Evolutionary conservation across 306 rosid species (phyloP), one percentile per base, ranked within the genome.

Genomic region (Biancaea sappan): DNA sequence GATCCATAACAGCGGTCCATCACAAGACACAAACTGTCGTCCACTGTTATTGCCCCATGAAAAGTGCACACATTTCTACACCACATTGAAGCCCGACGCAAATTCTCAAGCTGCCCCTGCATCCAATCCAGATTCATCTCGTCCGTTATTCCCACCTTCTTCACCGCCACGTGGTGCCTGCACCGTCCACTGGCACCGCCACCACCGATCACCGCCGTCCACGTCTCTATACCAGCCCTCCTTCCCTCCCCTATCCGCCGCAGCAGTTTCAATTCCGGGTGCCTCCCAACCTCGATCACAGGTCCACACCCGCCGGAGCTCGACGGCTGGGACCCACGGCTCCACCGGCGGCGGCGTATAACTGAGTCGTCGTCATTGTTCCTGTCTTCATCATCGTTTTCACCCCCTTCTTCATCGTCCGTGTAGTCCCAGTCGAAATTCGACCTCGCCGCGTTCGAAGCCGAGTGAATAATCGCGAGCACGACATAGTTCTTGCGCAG

Each of bases 61-160:
- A 94, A 94, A 13, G 93, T 86, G 54, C 99, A 94, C 50, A 94
- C 93, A 83, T 94, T 94, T 79, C 99, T 74, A 68, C 99, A 94
- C 99, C 99, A 94, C 99, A 92, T 87, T 12, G 99, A 90, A 5
- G 97, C 91, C 44, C 93, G 84, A 41, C 92, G 88, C 91, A 94
- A 82, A 75, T 83, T 87, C 73, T 92, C 97, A 13, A 94, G 83
- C 74, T 90, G 88, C 67, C 84, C 95, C 57, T 80, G 81, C 71
- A 91, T 90, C 95, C 95, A 90, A 54, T 92, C 89, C 83, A 90
- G 81, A 77, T 87, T 88, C 77, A 85, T 83, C 53, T 82, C 95
- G 46, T 90, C 95, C 57, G 47, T 57, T 69, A 87, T 53, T 1
- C 41, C 85, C 50, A 85, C 95, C 84, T 90, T 94, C 96, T 94